phyloP scores from a whole-genome alignment of 2,329 filamentous ascomycete genomes.

The Alternaria metachromatica region DNA sequence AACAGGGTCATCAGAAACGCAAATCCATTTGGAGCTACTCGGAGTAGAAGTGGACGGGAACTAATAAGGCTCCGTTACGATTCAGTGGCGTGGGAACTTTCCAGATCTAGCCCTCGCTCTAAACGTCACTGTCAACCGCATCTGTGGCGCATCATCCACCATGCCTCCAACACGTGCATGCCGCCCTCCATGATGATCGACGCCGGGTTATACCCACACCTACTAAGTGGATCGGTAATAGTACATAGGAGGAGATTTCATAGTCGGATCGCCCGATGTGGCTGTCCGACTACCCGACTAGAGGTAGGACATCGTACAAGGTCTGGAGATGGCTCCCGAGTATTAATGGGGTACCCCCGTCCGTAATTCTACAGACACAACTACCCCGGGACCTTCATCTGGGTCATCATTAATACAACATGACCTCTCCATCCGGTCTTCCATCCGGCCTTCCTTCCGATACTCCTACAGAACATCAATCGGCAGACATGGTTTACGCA shows the following conservation, averaged over 20 bases:
- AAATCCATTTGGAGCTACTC: not conserved
- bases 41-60: not conserved
- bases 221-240: conserved; percentile 8
- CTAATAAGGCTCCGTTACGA: not conserved
- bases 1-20: not conserved
- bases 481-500: not conserved
- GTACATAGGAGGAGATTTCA: conserved; percentile 4
- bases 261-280: conserved; percentile 8
- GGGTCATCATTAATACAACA: not conserved
- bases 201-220: conserved; percentile 2
- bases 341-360: conserved; percentile 8
- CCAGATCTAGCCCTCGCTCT: conserved; percentile 5
- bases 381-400: not conserved
- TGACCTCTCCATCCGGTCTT: conserved; percentile 5
- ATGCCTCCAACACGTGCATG: conserved; percentile 1
- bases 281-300: conserved; percentile 5
- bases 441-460: not conserved
- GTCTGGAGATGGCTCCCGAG: conserved; percentile 7
- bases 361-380: not conserved
- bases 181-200: conserved; percentile 6
- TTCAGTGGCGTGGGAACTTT: not conserved
- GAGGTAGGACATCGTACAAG: conserved; percentile 2
- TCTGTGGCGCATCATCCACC: conserved; percentile 12
- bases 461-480: not conserved
- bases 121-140: conserved; percentile 3